Base-by-base conservation (phyloP, 805 yeast genomes). In the Pichia gijzeniarum region DNA sequence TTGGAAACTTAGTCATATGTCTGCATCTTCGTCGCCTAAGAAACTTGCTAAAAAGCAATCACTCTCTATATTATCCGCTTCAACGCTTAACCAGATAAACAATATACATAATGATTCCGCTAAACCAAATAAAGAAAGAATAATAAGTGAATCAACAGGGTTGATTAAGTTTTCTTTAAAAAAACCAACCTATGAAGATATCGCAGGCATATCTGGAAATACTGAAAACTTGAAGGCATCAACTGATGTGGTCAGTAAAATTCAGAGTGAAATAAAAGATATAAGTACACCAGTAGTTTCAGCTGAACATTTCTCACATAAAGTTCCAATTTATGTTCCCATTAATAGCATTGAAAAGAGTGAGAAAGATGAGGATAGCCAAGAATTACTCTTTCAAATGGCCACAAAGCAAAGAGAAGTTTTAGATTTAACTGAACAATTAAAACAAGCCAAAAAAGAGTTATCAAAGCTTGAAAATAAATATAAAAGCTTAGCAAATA, bases 371-470 rank as follows among this genome's bases (percentile, higher is more conserved):
- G 19, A 31, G 6, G 41, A 43, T 3, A 44, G 41, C 14, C 49
- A 55, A 20, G 45, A 50, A 8, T 14, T 73, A 16, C 54, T 74
- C 32, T 68, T 60, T 43, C 58, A 61, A 36, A 51, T 73, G 41
- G 79, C 84, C 0, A 54, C 71, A 2, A 79, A 80, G 54, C 82
- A 79, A 53, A 68, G 80, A 48, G 70, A 70, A 45, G 69, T 79
- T 8, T 49, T 69, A 16, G 82, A 77, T 40, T 56, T 76, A 46
- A 74, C 72, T 53, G 61, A 66, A n/a, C 67, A 68, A 50, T 58
- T 79, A n/a, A 55, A 63, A 14, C 59, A 58, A 32, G 58, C 72
- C 3, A 70, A 71, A 50, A 53, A 53, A 4, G 76, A 74, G 27
- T 48, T 74, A 19, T 54, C 53, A 14, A 52, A 52, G 4, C 46